Base-by-base conservation (phyloP, 108 stramenopile genomes). In the Bacterosira constricta region DNA sequence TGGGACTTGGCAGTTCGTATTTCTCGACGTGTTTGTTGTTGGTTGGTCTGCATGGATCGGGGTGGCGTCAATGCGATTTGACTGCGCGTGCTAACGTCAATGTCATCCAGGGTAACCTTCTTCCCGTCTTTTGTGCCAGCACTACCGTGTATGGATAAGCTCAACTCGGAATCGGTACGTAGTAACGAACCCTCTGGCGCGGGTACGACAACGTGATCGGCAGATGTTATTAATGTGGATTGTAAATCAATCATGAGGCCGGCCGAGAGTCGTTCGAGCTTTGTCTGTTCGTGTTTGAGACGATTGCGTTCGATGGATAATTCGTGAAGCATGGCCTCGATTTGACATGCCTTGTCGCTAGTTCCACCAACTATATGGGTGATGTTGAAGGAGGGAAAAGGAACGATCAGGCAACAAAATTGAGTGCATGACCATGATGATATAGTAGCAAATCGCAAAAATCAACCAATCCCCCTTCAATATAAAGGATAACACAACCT, bases 161-260 rank as follows among this genome's bases (percentile, higher is more conserved):
- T 32, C 45, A 70, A 70, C 4, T 75, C 74, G 9, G 74, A 75
- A n/a, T 75, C 74, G 34, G 46, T 67, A 20, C 66, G 74, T 20
- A 27, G 56, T 58, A 75, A 60, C n/a, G n/a, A n/a, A 3, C 68
- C 69, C 39, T 65, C 68, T 13, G 76, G 76, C 18, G 76, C 76
- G 10, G 68, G 63, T n/a, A 58, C 63, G 27, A 77, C 63, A 21
- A 77, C 76, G 9, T 46, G 50, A 72, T 93, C 91, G 71, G 90
- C 90, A 20, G 87, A 86, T 9, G 85, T 80, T 47, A 90, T 60
- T 25, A 93, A 65, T 7, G 87, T 79, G 9, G 74, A 75, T 75
- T 91, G 86, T 41, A 91, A 56, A 46, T 89, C 86, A 53, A 87
- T 88, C 88, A 89, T 87, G 20, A 87, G 67, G 4, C 75, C 70